Evolutionary conservation across 1,284 basidiomycete species (phyloP), one percentile per base, ranked within the genome.

Genomic region (Bjerkandera adusta): DNA sequence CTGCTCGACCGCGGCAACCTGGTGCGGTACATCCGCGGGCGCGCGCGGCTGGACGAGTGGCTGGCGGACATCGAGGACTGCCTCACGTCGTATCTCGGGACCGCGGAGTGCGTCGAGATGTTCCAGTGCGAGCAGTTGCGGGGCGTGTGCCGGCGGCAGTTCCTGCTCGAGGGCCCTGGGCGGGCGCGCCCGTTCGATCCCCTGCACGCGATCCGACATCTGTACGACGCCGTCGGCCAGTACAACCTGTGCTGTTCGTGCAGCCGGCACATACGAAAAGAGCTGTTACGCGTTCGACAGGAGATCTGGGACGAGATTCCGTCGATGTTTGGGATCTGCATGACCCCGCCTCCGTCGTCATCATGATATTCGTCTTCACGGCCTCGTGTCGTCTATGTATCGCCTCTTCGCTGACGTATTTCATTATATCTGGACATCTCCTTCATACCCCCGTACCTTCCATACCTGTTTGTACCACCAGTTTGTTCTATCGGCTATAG

Each of bases 21-120:
- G 6, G 21, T 53, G 35, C 45, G 49, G 30, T 48, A 40, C 36
- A 15, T 53, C 18, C 52, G 46, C 26, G 52, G 52, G 33, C 46
- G 46, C 29, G 29, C 46, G 20, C 32, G 33, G 18, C 40, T 48
- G 27, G 40, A 48, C 35, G 46, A 18, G 20, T 48, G 46, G 46
- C 40, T 48, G 16, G 18, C 40, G 4, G 46, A 48, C 46, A 33
- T 48, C 32, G 46, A 48, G 41, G 46, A 48, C 46, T 43, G 40
- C 25, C 39, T 48, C n/a, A 48, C 46, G 30, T 48, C 46, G 16
- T 43, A 32, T 32, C 40, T 48, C 34, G 46, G 46, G 26, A 36
- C 46, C 3, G 46, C 38, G 13, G 46, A 48, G 38, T 48, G 46
- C 46, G 41, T 48, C 33, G 41, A 43, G 24, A 20, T 21, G 11